A percentile compares a stretch with the other conserved stretches of the same genome.
Conservation (phyloP, 352 stramenopile species). For the Nothophytophthora sp. region DNA sequence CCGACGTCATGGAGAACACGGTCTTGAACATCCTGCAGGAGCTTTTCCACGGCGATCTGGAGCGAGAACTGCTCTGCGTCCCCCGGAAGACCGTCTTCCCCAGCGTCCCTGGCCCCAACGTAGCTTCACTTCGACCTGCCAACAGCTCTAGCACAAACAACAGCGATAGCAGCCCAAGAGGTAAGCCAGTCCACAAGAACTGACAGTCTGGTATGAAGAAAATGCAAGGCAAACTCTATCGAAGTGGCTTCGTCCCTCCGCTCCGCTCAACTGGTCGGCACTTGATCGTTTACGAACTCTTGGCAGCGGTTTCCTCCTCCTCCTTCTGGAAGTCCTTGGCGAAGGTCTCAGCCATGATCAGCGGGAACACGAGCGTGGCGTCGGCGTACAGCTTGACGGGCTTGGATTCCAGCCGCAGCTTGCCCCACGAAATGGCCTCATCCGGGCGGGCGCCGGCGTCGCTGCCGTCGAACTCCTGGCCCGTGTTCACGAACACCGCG, state of each 20-base stretch:
- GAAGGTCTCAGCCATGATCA: constrained; percentile 99
- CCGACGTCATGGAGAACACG: constrained; percentile 74
- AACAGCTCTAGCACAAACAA: constrained; percentile 4
- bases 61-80: constrained; percentile 66
- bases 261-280: too few species aligned
- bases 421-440: constrained; percentile 99
- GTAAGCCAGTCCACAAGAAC: constrained; percentile 13
- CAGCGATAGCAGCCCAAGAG: constrained; percentile 8
- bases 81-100: constrained; percentile 62
- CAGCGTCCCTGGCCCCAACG: background rate
- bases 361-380: constrained; percentile 98
- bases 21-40: constrained; percentile 84
- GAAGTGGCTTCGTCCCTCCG: too few species aligned
- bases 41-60: constrained; percentile 77
- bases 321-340: constrained; percentile 92
- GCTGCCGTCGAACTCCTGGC: constrained; percentile 98
- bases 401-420: constrained; percentile 94
- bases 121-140: constrained; percentile 5
- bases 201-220: constrained; percentile 8
- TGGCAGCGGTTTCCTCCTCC: constrained; percentile 30
- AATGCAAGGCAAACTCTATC: too few species aligned
- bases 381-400: constrained; percentile 98
- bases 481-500: constrained; percentile 99
- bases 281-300: constrained; percentile 30
- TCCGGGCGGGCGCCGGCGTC: constrained; percentile 98